A percentile compares a stretch with the other conserved stretches of the same genome.
Evolutionary conservation across 2,329 filamentous ascomycete genomes (phyloP).

Genomic region (Diaporthe australafricana): DNA sequence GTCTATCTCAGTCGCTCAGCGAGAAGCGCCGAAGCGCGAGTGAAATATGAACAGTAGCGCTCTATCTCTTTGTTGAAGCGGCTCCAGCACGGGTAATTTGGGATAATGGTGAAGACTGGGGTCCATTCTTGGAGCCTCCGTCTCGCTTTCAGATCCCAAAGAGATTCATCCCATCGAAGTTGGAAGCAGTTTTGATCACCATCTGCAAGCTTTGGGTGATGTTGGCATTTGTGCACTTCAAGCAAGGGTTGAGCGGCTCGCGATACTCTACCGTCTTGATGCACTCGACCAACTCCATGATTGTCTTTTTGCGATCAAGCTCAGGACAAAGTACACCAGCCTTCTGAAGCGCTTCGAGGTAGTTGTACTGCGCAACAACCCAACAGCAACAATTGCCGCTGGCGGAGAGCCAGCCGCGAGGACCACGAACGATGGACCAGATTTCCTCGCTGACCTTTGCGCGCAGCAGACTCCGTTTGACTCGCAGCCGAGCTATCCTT

Average conservation of each 20-base stretch:
- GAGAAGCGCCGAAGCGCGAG: no score
- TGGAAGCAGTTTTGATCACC: neutral
- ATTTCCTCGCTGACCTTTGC: neutral
- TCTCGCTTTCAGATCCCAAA: no score
- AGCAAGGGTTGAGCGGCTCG: neutral
- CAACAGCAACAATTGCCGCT: neutral
- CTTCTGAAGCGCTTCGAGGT: neutral
- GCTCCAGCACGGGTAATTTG: no score
- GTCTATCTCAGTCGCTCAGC: no score
- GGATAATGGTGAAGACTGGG: no score
- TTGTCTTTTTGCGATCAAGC: neutral
- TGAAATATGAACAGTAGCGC: no score
- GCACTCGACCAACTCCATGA: neutral
- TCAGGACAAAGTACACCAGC: conserved; percentile 1
- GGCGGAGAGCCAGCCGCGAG: neutral
- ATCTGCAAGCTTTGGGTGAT: neutral
- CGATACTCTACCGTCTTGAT: neutral
- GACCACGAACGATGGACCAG: neutral
- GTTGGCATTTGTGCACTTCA: neutral
- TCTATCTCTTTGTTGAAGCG: no score
- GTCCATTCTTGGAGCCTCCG: no score
- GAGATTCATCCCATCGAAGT: neutral
- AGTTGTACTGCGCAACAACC: conserved; percentile 18
- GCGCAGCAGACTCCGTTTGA: neutral
- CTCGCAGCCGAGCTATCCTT: neutral